Percentiles rank a stretch among this genome's conserved stretches.
Conservation (phyloP, 371 early-diverging fungal species). For the Synchytrium microbalum region DNA sequence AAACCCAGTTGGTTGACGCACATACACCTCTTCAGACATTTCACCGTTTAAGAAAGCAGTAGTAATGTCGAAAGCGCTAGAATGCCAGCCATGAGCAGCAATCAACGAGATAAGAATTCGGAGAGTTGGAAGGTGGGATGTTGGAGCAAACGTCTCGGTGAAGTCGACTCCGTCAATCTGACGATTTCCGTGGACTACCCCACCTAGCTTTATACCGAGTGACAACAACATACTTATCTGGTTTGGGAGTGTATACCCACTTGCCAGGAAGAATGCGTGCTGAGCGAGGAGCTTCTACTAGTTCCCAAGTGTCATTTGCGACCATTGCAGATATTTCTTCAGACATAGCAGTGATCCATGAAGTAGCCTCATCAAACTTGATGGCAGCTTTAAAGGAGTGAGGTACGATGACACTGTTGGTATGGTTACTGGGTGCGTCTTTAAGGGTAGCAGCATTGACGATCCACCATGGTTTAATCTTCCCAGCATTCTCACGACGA, state of each 20-base stretch:
- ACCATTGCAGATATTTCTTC: background rate
- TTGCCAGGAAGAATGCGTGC: background rate
- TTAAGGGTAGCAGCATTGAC: too few species aligned
- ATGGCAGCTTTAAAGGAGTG: background rate
- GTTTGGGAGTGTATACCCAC: background rate
- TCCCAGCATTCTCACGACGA: background rate
- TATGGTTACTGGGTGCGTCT: too few species aligned
- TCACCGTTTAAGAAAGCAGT: constrained; percentile 13
- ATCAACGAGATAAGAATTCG: constrained; percentile 22
- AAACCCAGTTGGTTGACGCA: constrained; percentile 17
- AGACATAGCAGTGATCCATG: background rate
- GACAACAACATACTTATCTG: background rate
- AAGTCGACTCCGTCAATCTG: constrained; percentile 28
- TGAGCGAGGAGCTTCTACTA: background rate
- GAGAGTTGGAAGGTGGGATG: constrained; percentile 20
- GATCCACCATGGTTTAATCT: background rate
- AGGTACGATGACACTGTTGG: background rate
- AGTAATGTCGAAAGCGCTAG: constrained; percentile 23
- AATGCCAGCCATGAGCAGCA: constrained; percentile 9
- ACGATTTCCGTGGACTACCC: constrained; percentile 27
- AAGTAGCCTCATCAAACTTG: background rate
- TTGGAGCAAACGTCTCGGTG: constrained; percentile 30
- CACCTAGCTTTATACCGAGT: background rate
- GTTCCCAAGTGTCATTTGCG: constrained; percentile 1
- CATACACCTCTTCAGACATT: constrained; percentile 15